A percentile compares a stretch with the other conserved stretches of the same genome.
Evolutionary conservation across 495 filamentous ascomycete species (phyloP).

Genomic region (Penicillium simplicissimum): DNA sequence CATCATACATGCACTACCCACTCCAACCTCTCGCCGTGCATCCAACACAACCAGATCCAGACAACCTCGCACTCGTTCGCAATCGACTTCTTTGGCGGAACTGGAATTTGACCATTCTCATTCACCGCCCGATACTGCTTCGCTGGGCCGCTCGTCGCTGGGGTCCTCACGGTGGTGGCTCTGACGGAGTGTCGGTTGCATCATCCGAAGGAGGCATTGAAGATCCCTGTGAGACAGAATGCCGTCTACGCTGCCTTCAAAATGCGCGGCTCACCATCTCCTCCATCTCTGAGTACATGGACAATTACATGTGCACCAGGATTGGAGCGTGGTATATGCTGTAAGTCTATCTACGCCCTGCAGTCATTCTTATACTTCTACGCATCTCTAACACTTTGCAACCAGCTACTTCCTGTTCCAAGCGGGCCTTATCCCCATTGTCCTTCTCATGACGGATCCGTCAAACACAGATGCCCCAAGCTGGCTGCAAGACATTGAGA

Average conservation of each 20-base stretch:
- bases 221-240: constrained; percentile 45
- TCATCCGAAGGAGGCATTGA: constrained; percentile 35
- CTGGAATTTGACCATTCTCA: constrained; percentile 53
- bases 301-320: constrained; percentile 43
- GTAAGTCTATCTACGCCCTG: constrained; percentile 26
- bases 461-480: constrained; percentile 41
- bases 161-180: constrained; percentile 32
- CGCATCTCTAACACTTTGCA: background rate
- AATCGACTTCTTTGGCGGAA: constrained; percentile 51
- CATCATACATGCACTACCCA: constrained; percentile 46
- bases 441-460: constrained; percentile 52
- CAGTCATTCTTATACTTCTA: background rate
- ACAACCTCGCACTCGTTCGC: constrained; percentile 40
- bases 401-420: constrained; percentile 56
- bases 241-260: constrained; percentile 45
- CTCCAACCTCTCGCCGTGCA: constrained; percentile 23
- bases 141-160: constrained; percentile 48
- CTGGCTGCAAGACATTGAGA: constrained; percentile 51
- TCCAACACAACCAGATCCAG: constrained; percentile 31
- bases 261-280: constrained; percentile 46
- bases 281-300: constrained; percentile 47
- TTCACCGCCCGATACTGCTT: constrained; percentile 54
- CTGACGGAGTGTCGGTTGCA: constrained; percentile 22
- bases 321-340: constrained; percentile 54
- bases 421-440: constrained; percentile 51